phyloP scores from a whole-genome alignment of 257 asterid species.

The Verbena officinalis region DNA sequence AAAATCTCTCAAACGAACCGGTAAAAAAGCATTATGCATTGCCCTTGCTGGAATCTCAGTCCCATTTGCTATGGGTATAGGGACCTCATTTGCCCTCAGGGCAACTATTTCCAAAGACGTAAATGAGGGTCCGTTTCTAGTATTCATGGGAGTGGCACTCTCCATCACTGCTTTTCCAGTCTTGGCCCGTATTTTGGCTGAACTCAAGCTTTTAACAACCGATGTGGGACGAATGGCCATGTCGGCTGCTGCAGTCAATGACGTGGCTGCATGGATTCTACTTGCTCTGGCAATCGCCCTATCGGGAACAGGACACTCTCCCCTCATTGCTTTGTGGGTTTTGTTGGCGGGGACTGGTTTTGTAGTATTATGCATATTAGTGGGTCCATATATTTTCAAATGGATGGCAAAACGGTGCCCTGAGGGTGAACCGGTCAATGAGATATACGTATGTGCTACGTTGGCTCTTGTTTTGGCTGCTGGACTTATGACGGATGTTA shows the following conservation, averaged over 20 bases:
- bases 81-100: slow-evolving; percentile 60
- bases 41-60: slow-evolving; percentile 76
- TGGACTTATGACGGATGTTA: slow-evolving; percentile 62
- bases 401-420: slow-evolving; percentile 65
- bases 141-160: slow-evolving; percentile 88
- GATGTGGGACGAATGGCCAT: slow-evolving; percentile 77
- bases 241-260: slow-evolving; percentile 89
- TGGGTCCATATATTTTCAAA: slow-evolving; percentile 56
- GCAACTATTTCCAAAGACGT: slow-evolving; percentile 52
- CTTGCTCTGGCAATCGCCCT: slow-evolving; percentile 77
- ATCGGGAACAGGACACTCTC: slow-evolving; percentile 63
- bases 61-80: slow-evolving; percentile 76
- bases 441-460: slow-evolving; percentile 64
- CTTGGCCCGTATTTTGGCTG: slow-evolving; percentile 84
- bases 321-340: slow-evolving; percentile 66
- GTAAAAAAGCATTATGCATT: slow-evolving; percentile 62
- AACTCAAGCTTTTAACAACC: slow-evolving; percentile 76
- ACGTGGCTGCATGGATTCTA: slow-evolving; percentile 81
- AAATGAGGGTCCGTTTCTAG: slow-evolving; percentile 49
- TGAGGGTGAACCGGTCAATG: slow-evolving; percentile 75
- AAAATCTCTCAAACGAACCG: slow-evolving; percentile 50
- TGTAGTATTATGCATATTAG: slow-evolving; percentile 36
- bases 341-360: slow-evolving; percentile 63
- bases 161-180: slow-evolving; percentile 91
- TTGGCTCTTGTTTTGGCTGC: slow-evolving; percentile 69